Conservation (phyloP, 2,329 filamentous ascomycete species). For the Trichophyton schoenleinii region DNA sequence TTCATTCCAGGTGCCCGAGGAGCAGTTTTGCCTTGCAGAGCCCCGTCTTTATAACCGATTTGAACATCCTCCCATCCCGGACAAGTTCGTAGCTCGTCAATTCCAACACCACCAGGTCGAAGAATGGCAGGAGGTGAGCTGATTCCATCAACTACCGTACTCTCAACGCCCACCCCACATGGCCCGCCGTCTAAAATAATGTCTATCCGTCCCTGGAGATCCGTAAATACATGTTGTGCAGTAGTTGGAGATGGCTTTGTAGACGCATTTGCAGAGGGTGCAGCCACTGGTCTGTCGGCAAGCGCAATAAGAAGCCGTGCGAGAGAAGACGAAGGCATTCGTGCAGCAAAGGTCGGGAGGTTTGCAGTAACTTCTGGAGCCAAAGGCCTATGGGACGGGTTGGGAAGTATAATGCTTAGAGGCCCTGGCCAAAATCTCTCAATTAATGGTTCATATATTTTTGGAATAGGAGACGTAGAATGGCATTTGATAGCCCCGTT, state of each 20-base stretch:
- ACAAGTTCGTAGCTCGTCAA: conserved; percentile 63
- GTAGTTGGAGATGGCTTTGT: conserved; percentile 86
- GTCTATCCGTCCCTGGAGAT: conserved; percentile 69
- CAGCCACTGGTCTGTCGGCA: conserved; percentile 66
- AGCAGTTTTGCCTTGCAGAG: conserved; percentile 49
- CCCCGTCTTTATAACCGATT: conserved; percentile 66
- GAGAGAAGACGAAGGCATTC: conserved; percentile 77
- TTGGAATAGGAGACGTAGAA: conserved; percentile 42
- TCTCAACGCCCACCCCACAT: conserved; percentile 85
- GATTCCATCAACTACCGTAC: conserved; percentile 88
- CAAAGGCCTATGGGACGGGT: conserved; percentile 55
- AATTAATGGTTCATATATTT: conserved; percentile 67
- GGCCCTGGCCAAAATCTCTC: conserved; percentile 86
- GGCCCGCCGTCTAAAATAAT: conserved; percentile 79
- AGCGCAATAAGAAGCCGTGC: conserved; percentile 76
- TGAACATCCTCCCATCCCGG: conserved; percentile 69
- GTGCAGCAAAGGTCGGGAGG: conserved; percentile 70
- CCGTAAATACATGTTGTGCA: conserved; percentile 76
- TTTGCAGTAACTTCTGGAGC: conserved; percentile 88
- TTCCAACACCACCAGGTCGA: conserved; percentile 71
- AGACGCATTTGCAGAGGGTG: conserved; percentile 86
- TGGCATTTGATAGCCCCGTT: conserved; percentile 21
- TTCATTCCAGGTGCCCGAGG: conserved; percentile 96
- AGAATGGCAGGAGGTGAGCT: conserved; percentile 69
- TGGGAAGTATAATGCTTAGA: conserved; percentile 76